Base-by-base conservation (phyloP, 192 early-diverging fungal species). In the Coemansia sp. region DNA sequence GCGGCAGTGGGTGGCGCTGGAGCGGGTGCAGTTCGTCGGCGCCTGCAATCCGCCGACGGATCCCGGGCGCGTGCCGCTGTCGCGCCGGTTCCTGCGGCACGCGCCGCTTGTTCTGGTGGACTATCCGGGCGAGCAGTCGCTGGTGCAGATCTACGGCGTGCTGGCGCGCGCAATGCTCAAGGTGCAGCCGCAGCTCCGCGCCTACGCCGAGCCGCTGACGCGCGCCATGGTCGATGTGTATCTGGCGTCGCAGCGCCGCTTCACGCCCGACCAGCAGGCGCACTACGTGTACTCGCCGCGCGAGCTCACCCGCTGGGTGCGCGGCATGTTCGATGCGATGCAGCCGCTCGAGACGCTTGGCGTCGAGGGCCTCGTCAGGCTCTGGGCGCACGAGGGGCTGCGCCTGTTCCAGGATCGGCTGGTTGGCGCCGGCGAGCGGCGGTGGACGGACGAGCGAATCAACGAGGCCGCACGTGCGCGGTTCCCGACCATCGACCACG, bases 41-140 rank as follows among this genome's bases (percentile, higher is more conserved):
- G 98, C 98, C 12, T 99, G 98, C 84, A 99, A 99, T 71, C 98
- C 98, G 67, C 98, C 98, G 0, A 99, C 97, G 0, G 98, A 99
- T 78, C 94, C 97, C 37, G 98, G 98, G 41, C 95, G 98, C 72
- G 95, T 99, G 11, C 93, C 93, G 16, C 80, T 99, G 57, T 90
- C 94, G 57, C 95, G 94, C 66, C 88, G 98, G 71, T 99, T 98
- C 89, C 85, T 99, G 63, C 91, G 96, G 16, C 96, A 99, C 67
- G 91, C 97, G 40, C 96, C 98, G 32, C 80, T 99, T 40, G 90
- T 99, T 12, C 90, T 98, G 91, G 98, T 99, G 8, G 97, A 98
- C 72, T 99, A 99, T 70, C 95, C 98, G 36, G 97, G 96, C 57
- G 89, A 90, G 80, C 79, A 88, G 10, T 95, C 98, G 16, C 85